Base-by-base conservation (phyloP, 257 asterid species). In the Paulownia fortunei region DNA sequence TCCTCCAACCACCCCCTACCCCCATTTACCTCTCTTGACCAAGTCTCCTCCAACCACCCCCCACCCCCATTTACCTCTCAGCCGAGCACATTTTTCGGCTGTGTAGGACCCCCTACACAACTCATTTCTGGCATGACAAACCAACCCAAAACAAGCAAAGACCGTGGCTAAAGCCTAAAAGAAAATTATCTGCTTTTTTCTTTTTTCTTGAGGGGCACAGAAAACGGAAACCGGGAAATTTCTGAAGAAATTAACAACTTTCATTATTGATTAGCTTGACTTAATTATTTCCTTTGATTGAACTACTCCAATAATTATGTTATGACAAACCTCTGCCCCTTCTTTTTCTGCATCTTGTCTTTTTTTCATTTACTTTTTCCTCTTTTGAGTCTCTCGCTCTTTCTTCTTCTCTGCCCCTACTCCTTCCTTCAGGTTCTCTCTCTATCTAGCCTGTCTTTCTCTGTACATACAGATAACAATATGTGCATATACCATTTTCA, bases 251-350 rank as follows among this genome's bases (percentile, higher is more conserved):
- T 26, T 10, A 83, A 30, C 9, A 41, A 76, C 49, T 76, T 64
- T 62, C 79, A 76, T 68, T 61, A 73, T 76, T 68, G 78, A 79
- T 75, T 75, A 65, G 68, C 49, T 82, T 84, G 78, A 77, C 79
- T 74, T 54, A 23, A 63, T 74, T 81, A 44, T 41, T 77, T 47
- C 23, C 24, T 39, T 74, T 76, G 72, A 76, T 82, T 76, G 54
- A 73, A 69, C 87, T 42, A 42, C 79, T n/a, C n/a, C n/a, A 72
- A 85, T 82, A 32, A 82, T 79, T 79, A 77, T 54, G 21, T 41
- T 55, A 51, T 63, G 51, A 24, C 79, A 37, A 67, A 3, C 74
- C 11, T 47, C 77, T 32, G n/a, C 51, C 39, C 52, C 51, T 37
- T 8, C 32, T 61, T 72, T 32, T 63, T 72, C 71, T 44, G 79